Evolutionary conservation across 2,329 filamentous ascomycete genomes (phyloP).

Genomic region (Trichophyton verrucosum): DNA sequence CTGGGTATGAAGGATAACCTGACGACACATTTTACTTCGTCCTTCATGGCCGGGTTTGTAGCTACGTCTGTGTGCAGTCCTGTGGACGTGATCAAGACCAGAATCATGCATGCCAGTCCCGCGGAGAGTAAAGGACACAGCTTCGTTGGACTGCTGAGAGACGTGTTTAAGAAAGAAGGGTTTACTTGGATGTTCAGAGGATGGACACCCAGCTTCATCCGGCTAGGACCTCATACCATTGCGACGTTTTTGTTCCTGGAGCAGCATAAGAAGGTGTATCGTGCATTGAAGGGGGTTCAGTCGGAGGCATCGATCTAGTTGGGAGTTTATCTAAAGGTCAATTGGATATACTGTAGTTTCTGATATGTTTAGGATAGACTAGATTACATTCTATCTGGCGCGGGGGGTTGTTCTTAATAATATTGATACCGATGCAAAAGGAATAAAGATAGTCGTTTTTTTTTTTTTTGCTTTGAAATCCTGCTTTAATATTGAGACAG

Average conservation of each 20-base stretch:
- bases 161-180: constrained; percentile 46
- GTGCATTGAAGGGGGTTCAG: constrained; percentile 26
- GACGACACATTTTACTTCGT: constrained; percentile 50
- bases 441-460: not conserved
- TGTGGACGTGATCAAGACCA: constrained; percentile 55
- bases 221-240: constrained; percentile 53
- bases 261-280: constrained; percentile 54
- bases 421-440: not conserved
- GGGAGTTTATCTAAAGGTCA: not conserved
- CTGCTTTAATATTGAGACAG: constrained; percentile 9
- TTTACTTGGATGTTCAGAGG: constrained; percentile 53
- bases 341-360: not conserved
- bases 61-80: constrained; percentile 56
- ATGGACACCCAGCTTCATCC: constrained; percentile 56
- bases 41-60: constrained; percentile 51
- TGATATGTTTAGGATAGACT: not conserved
- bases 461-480: not conserved
- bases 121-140: constrained; percentile 31
- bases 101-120: constrained; percentile 47
- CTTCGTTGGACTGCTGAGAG: constrained; percentile 38
- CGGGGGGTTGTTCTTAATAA: not conserved
- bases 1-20: constrained; percentile 45
- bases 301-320: not conserved
- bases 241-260: constrained; percentile 55
- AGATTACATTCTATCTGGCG: not conserved